Evolutionary conservation across 2,329 filamentous ascomycete genomes (phyloP).

Genomic region (Fusarium sp.): DNA sequence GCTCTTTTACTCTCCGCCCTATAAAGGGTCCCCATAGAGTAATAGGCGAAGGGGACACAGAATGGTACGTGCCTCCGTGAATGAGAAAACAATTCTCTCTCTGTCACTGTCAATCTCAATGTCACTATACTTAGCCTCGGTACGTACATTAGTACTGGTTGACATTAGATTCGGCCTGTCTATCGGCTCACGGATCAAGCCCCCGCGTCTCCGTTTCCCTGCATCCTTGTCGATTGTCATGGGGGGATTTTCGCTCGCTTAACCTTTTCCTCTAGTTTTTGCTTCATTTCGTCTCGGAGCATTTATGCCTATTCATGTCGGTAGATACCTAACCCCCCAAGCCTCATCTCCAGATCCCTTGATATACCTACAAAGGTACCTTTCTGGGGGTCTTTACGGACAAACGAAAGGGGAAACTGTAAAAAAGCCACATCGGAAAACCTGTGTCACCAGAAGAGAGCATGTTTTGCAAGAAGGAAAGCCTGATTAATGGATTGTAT

Average conservation of each 20-base stretch:
- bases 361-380: conserved; percentile 13
- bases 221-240: conserved; percentile 8
- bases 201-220: conserved; percentile 25
- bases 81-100: conserved; percentile 17
- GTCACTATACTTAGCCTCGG: conserved; percentile 12
- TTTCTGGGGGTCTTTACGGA: not conserved
- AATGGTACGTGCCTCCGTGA: conserved; percentile 24
- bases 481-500: conserved; percentile 39
- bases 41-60: conserved; percentile 7
- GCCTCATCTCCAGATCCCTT: not conserved
- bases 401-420: not conserved
- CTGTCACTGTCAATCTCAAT: conserved; percentile 9
- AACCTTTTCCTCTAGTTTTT: conserved; percentile 1
- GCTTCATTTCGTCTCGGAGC: not conserved
- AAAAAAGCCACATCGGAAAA: not conserved
- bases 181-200: conserved; percentile 29
- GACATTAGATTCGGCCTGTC: not conserved
- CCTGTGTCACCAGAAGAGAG: not conserved
- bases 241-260: conserved; percentile 19
- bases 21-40: conserved; percentile 11
- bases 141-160: not conserved
- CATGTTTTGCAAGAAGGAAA: not conserved
- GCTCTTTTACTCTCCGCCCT: conserved; percentile 1
- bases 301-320: conserved; percentile 5
- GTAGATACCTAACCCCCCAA: not conserved